phyloP scores from a whole-genome alignment of 306 rosid species.

The Quercus mongolica region DNA sequence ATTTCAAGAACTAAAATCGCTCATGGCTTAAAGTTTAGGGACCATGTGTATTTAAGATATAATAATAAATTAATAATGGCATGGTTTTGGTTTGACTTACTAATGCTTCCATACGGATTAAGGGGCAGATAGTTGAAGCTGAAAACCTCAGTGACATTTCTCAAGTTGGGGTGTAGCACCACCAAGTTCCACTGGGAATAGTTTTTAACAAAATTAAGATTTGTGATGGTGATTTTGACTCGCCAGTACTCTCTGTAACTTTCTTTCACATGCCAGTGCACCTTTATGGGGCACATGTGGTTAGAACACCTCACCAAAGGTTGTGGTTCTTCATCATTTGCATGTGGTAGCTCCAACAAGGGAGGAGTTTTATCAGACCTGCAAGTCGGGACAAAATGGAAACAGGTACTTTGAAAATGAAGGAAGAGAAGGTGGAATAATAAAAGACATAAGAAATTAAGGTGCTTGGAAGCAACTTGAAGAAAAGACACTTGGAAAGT shows the following conservation, averaged over 20 bases:
- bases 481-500: not conserved
- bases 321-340: not conserved
- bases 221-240: slow-evolving; percentile 73
- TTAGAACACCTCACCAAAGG: slow-evolving; percentile 55
- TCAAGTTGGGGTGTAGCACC: slow-evolving; percentile 66
- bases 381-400: slow-evolving; percentile 9
- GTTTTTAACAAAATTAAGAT: slow-evolving; percentile 57
- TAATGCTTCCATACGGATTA: slow-evolving; percentile 38
- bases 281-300: slow-evolving; percentile 80
- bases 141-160: slow-evolving; percentile 54
- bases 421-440: not conserved
- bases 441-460: not conserved
- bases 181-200: slow-evolving; percentile 79
- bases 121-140: slow-evolving; percentile 75
- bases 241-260: slow-evolving; percentile 77
- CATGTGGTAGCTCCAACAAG: slow-evolving; percentile 40
- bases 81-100: slow-evolving; percentile 44
- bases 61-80: not conserved
- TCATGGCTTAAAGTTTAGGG: too few relatives aligned
- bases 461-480: not conserved
- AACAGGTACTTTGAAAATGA: not conserved
- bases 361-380: slow-evolving; percentile 45
- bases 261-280: slow-evolving; percentile 85
- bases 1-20: not conserved
- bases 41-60: too few relatives aligned